These are phyloP conservation scores for Mycosphaerella sp. DNA, from an alignment of 2,329 filamentous ascomycete genomes.

Conservation along the genomic window DNA sequence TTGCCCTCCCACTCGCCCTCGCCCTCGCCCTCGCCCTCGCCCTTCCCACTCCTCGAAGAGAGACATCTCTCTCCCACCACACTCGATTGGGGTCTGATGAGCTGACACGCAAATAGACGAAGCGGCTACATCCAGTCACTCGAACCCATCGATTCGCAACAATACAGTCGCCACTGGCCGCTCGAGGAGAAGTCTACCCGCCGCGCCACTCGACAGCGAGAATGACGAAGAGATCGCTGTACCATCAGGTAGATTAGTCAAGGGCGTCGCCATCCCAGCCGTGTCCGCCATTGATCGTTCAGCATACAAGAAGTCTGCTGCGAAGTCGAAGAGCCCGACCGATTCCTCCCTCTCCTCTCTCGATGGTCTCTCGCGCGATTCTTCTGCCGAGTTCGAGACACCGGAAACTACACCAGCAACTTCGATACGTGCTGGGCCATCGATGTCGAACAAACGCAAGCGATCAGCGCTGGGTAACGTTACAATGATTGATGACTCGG, in stretches of 20 bases:
- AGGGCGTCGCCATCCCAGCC: conserved; percentile 16
- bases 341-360: conserved; percentile 22
- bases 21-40: no score
- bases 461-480: conserved; percentile 26
- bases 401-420: conserved; percentile 55
- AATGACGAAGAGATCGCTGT: not conserved
- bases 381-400: conserved; percentile 52
- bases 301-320: conserved; percentile 16
- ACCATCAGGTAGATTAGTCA: conserved; percentile 9
- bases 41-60: not conserved
- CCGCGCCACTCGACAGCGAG: not conserved
- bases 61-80: not conserved
- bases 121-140: not conserved
- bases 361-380: conserved; percentile 33
- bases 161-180: not conserved
- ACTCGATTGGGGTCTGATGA: not conserved
- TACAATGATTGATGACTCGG: conserved; percentile 24
- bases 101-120: not conserved
- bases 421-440: conserved; percentile 32
- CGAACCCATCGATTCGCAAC: not conserved
- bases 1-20: not conserved
- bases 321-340: conserved; percentile 18
- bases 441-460: conserved; percentile 28
- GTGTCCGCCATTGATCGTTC: conserved; percentile 18
- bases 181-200: not conserved